phyloP scores from a whole-genome alignment of 1,139 yeast genomes.

The Arxiozyma telluris region DNA sequence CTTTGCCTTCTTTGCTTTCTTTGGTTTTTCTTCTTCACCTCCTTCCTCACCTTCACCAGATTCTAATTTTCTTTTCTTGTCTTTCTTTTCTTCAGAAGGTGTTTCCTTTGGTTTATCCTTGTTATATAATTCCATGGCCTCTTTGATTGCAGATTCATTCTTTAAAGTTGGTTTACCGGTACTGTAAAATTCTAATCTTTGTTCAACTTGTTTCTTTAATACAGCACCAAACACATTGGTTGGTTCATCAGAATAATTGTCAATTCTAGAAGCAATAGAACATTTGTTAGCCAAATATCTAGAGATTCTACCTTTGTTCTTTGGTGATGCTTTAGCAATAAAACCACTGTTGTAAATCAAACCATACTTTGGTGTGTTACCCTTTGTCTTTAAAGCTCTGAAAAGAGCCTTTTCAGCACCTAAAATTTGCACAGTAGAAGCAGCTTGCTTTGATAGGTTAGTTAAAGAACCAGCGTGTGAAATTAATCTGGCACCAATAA shows the following conservation, averaged over 20 bases:
- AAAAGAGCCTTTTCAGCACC: conserved; percentile 99
- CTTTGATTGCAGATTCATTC: conserved; percentile 87
- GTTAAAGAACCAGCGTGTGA: conserved; percentile 98
- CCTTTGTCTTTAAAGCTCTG: conserved; percentile 97
- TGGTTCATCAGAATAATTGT: conserved; percentile 85
- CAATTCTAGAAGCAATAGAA: conserved; percentile 97
- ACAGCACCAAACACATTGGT: conserved; percentile 80
- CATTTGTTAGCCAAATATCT: conserved; percentile 98
- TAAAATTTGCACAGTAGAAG: conserved; percentile 94
- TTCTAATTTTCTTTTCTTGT: conserved; percentile 40
- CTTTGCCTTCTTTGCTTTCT: conserved; percentile 35
- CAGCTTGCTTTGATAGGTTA: conserved; percentile 94
- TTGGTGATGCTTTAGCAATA: conserved; percentile 92
- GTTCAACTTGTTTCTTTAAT: conserved; percentile 94
- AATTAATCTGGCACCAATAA: conserved; percentile 95
- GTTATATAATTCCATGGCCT: conserved; percentile 69
- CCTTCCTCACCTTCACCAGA: conserved; percentile 31
- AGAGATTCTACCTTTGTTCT: conserved; percentile 98
- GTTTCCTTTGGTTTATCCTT: conserved; percentile 43
- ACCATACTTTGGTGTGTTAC: conserved; percentile 97
- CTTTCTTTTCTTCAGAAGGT: conserved; percentile 21
- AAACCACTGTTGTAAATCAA: conserved; percentile 93
- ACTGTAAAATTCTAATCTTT: conserved; percentile 90
- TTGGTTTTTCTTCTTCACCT: conserved; percentile 33
- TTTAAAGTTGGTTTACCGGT: conserved; percentile 96